phyloP scores from a whole-genome alignment of 306 rosid genomes.

The Malus fusca region DNA sequence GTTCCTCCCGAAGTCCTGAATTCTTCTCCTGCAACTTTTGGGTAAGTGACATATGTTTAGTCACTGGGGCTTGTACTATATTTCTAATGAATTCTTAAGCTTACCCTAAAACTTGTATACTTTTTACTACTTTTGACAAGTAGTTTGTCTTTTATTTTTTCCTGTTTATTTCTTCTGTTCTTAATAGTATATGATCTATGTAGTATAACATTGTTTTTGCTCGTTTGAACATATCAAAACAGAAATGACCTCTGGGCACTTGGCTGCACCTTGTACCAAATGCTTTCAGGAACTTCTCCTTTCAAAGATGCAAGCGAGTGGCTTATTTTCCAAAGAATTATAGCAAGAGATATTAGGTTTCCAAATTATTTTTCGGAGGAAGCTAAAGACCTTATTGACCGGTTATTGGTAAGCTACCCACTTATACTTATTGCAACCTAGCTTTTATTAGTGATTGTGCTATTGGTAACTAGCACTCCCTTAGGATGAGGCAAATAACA shows the following conservation, averaged over 20 bases:
- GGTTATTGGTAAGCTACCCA: conserved; percentile 56
- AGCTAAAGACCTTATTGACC: conserved; percentile 83
- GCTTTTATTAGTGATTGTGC: neutral
- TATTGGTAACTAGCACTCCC: neutral
- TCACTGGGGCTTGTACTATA: neutral
- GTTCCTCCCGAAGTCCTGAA: conserved; percentile 99
- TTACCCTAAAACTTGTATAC: too few relatives aligned
- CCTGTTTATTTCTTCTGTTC: neutral
- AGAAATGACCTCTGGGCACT: conserved; percentile 99
- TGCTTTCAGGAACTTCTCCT: conserved; percentile 99
- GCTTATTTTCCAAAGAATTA: conserved; percentile 98
- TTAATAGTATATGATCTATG: neutral
- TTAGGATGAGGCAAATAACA: neutral
- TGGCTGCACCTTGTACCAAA: conserved; percentile 98
- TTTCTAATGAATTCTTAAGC: too few relatives aligned
- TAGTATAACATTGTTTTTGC: conserved; percentile 19
- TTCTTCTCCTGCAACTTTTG: conserved; percentile 98
- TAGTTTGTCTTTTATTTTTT: neutral
- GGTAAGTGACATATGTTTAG: conserved; percentile 36
- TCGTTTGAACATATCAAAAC: conserved; percentile 33
- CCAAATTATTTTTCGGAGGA: conserved; percentile 81
- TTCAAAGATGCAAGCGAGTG: conserved; percentile 98
- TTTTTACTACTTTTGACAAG: neutral
- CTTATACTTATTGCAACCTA: neutral
- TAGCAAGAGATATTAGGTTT: conserved; percentile 91